Percentiles rank a stretch among this genome's conserved stretches.
Evolutionary conservation across 2,329 filamentous ascomycete genomes (phyloP).

Genomic region (Colletotrichum lindemuthianum): DNA sequence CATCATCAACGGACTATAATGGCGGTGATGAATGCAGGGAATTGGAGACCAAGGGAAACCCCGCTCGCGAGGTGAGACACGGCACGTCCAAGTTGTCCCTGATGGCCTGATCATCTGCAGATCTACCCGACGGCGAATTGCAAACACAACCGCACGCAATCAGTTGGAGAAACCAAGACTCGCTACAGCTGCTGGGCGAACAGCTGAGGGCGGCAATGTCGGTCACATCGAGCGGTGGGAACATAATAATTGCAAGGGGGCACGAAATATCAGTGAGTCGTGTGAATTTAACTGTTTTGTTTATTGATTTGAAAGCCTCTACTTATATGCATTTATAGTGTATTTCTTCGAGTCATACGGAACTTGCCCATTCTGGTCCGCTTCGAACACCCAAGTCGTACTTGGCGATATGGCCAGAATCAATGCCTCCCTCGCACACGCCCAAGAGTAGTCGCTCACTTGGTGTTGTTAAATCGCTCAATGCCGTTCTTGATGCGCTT

Average conservation of each 20-base stretch:
- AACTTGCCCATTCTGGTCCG: too few species aligned
- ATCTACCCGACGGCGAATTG: slow-evolving; percentile 24
- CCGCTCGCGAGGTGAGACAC: slow-evolving; percentile 33
- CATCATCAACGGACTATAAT: neutral
- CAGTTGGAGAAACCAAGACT: slow-evolving; percentile 4
- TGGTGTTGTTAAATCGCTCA: slow-evolving; percentile 42
- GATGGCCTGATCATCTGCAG: slow-evolving; percentile 35
- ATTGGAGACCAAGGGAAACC: slow-evolving; percentile 22
- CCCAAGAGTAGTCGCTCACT: neutral
- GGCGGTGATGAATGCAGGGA: slow-evolving; percentile 2
- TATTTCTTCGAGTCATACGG: neutral
- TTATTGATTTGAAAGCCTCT: slow-evolving; percentile 14
- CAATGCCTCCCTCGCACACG: neutral
- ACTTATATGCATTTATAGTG: slow-evolving; percentile 6
- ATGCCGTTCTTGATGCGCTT: slow-evolving; percentile 59
- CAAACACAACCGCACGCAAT: slow-evolving; percentile 21
- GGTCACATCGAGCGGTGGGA: too few species aligned
- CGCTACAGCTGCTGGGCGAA: neutral
- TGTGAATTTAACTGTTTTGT: slow-evolving; percentile 9
- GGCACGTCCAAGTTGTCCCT: slow-evolving; percentile 7
- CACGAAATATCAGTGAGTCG: neutral
- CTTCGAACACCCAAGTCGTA: too few species aligned
- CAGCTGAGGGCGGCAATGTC: too few species aligned
- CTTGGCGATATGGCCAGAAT: slow-evolving; percentile 9
- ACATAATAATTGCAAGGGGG: neutral